These are phyloP conservation scores for Wickerhamiella nectarea DNA, from an alignment of 805 yeast species.

Conservation along the genomic window DNA sequence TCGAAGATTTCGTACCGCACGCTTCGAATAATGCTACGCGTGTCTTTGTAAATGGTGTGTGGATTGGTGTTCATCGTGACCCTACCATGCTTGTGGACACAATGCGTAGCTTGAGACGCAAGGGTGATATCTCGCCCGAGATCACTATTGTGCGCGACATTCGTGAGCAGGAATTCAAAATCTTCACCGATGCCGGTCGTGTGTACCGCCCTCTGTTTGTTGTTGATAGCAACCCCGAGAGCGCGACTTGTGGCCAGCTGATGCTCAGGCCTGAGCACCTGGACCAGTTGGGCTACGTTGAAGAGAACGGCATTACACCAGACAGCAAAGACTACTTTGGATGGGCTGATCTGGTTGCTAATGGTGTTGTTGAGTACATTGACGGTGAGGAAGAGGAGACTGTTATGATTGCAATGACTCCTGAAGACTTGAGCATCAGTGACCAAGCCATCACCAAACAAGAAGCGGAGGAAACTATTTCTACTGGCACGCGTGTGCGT, in stretches of 20 bases:
- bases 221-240: slow-evolving; percentile 59
- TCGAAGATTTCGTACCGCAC: slow-evolving; percentile 89
- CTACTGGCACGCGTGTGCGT: slow-evolving; percentile 79
- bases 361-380: slow-evolving; percentile 88
- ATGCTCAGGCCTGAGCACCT: slow-evolving; percentile 77
- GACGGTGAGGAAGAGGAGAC: slow-evolving; percentile 99
- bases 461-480: slow-evolving; percentile 31
- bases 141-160: slow-evolving; percentile 94
- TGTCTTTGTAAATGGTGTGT: slow-evolving; percentile 94
- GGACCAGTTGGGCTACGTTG: slow-evolving; percentile 46
- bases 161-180: slow-evolving; percentile 89
- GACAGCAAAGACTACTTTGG: slow-evolving; percentile 44
- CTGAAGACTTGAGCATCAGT: slow-evolving; percentile 78
- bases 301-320: slow-evolving; percentile 35
- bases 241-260: slow-evolving; percentile 52
- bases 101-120: slow-evolving; percentile 80
- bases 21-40: slow-evolving; percentile 83
- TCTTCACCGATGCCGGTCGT: slow-evolving; percentile 97
- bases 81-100: slow-evolving; percentile 87
- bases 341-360: slow-evolving; percentile 71
- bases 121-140: slow-evolving; percentile 90
- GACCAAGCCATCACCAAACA: slow-evolving; percentile 29
- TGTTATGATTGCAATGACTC: slow-evolving; percentile 96
- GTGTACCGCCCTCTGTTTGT: slow-evolving; percentile 92
- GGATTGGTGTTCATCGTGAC: slow-evolving; percentile 98